Base-by-base conservation (phyloP, 2,329 filamentous ascomycete genomes). In the Cordyceps farinosa region DNA sequence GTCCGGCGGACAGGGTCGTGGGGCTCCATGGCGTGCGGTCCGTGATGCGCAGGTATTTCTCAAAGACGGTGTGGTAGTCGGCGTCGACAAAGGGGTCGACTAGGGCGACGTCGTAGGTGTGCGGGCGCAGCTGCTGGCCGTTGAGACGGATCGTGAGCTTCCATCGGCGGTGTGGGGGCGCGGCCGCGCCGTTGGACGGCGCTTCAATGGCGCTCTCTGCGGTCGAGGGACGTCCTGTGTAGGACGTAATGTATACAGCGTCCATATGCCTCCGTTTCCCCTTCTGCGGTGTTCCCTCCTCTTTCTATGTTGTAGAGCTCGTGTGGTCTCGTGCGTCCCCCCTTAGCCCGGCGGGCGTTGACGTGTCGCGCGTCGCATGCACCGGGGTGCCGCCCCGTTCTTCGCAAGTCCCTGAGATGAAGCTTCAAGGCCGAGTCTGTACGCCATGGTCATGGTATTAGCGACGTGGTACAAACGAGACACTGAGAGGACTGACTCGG, bases 41-140 rank as follows among this genome's bases (percentile, higher is more conserved):
- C 22, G 69, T 68, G 56, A 65, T 67, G 22, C 65, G 67, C n/a
- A 71, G 66, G 51, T 72, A 71, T 34, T 65, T 50, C 58, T 72
- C 70, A 42, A 72, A 69, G 54, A 72, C 60, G 42, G 64, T 55
- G 17, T 63, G 66, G 50, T 72, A 72, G 38, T 72, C 66, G n/a
- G 42, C 52, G 48, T 68, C 67, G 30, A 66, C 48, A 29, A 72
- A 70, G 5, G 70, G 70, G 52, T 72, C 70, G 44, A 63, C 56
- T 13, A 72, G 69, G 48, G 61, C 62, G 6, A 59, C 32, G n/a
- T 44, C 9, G 34, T 54, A 22, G 55, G 30, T 34, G n/a, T 58
- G 30, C 5, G 27, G 55, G 5, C 17, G 30, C 6, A 6, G n/a
- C 15, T 65, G 51, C 27, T 61, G 27, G 44, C 66, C 61, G 64